Conservation (phyloP, 1,139 yeast genomes). For the Saccharomyces uvarum region DNA sequence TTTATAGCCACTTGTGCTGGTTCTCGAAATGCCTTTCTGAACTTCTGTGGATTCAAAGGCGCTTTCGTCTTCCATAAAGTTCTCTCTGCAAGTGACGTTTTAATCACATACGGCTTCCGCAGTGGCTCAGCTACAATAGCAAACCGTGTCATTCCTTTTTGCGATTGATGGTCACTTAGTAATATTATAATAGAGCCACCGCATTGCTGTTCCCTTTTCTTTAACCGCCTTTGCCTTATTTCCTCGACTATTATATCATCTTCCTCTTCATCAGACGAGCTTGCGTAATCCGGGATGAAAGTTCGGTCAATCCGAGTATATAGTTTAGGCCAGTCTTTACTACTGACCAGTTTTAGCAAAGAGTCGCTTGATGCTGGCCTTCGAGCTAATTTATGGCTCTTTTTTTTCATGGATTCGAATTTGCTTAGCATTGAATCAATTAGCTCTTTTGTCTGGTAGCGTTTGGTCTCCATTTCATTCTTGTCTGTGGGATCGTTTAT, state of each 20-base stretch:
- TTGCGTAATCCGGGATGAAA: slow-evolving; percentile 18
- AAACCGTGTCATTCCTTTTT: slow-evolving; percentile 9
- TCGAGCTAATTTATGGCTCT: slow-evolving; percentile 13
- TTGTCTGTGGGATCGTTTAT: slow-evolving; percentile 41
- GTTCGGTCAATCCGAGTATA: slow-evolving; percentile 20
- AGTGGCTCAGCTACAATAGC: slow-evolving; percentile 30
- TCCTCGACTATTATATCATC: slow-evolving; percentile 15
- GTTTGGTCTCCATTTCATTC: slow-evolving; percentile 45
- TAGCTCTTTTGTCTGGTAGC: slow-evolving; percentile 45
- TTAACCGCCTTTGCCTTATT: slow-evolving; percentile 14
- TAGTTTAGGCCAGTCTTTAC: slow-evolving; percentile 10
- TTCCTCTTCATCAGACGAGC: slow-evolving; percentile 31
- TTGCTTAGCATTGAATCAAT: slow-evolving; percentile 42
- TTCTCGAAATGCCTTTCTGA: slow-evolving; percentile 12
- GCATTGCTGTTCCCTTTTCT: slow-evolving; percentile 14
- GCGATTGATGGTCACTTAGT: slow-evolving; percentile 7
- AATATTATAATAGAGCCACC: slow-evolving; percentile 24
- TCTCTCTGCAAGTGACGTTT: slow-evolving; percentile 18
- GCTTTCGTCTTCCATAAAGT: slow-evolving; percentile 12
- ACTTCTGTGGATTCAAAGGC: slow-evolving; percentile 7
- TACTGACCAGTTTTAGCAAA: slow-evolving; percentile 12
- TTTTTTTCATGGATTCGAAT: slow-evolving; percentile 39
- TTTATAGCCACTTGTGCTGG: slow-evolving; percentile 18
- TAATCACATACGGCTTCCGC: slow-evolving; percentile 23
- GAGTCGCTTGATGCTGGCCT: slow-evolving; percentile 10